A percentile compares a stretch with the other conserved stretches of the same genome.
Conservation (phyloP, 2,329 filamentous ascomycete genomes). For the Coleophoma eucalyptorum region DNA sequence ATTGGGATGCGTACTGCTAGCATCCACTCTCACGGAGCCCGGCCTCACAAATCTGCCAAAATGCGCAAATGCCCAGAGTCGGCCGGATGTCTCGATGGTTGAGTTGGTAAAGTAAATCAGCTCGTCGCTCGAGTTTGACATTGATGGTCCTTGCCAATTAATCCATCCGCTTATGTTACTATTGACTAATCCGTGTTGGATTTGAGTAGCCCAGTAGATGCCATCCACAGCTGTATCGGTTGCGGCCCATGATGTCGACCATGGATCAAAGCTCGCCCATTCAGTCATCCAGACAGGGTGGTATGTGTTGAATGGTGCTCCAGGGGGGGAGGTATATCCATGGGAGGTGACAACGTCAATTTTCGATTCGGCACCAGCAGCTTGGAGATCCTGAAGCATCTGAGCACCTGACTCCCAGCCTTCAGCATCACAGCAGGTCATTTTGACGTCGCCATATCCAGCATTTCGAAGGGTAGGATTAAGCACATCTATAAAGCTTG, state of each 20-base stretch:
- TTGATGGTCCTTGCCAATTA: slow-evolving; percentile 44
- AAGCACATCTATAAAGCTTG: slow-evolving; percentile 44
- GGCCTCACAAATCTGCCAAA: slow-evolving; percentile 13
- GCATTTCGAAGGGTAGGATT: slow-evolving; percentile 31
- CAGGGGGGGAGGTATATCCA: slow-evolving; percentile 35
- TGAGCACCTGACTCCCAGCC: slow-evolving; percentile 35
- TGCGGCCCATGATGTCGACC: slow-evolving; percentile 42
- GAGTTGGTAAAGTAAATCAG: slow-evolving; percentile 5
- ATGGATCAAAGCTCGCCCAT: slow-evolving; percentile 39
- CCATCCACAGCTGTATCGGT: slow-evolving; percentile 45
- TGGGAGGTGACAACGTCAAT: slow-evolving; percentile 36
- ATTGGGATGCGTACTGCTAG: neutral
- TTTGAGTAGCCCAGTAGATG: slow-evolving; percentile 51
- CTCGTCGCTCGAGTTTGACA: slow-evolving; percentile 30
- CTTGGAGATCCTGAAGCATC: slow-evolving; percentile 32
- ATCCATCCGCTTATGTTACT: slow-evolving; percentile 47
- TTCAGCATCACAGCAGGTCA: slow-evolving; percentile 40
- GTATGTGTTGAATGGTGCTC: slow-evolving; percentile 34
- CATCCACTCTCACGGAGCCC: slow-evolving; percentile 10
- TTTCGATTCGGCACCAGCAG: slow-evolving; percentile 30
- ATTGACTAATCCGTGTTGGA: slow-evolving; percentile 44
- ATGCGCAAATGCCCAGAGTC: slow-evolving; percentile 17
- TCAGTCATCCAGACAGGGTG: slow-evolving; percentile 49
- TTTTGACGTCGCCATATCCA: slow-evolving; percentile 32
- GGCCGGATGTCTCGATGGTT: too few relatives aligned